Conservation (phyloP, 805 yeast species). For the Blastobotrys peoriensis region DNA sequence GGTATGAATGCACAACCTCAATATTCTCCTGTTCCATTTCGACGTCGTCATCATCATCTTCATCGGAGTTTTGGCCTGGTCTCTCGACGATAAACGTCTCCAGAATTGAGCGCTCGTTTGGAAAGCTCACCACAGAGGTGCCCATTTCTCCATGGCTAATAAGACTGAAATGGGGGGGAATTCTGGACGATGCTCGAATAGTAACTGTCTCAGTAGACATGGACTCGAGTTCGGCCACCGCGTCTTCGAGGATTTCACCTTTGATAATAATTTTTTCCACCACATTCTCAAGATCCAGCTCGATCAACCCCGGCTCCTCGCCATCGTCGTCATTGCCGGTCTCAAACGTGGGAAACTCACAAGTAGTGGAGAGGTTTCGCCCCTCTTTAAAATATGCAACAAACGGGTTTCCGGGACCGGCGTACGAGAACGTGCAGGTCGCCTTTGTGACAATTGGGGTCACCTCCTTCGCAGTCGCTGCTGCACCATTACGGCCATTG, state of each 20-base stretch:
- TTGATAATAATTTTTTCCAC: constrained; percentile 47
- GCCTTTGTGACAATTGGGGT: constrained; percentile 11
- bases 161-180: constrained; percentile 41
- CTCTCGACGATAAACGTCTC: constrained; percentile 45
- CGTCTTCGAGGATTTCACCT: constrained; percentile 48
- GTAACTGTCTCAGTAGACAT: constrained; percentile 45
- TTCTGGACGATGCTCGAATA: constrained; percentile 29
- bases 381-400: constrained; percentile 50
- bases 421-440: constrained; percentile 38
- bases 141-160: constrained; percentile 74
- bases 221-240: constrained; percentile 51
- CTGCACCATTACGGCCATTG: background rate
- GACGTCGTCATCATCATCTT: constrained; percentile 16
- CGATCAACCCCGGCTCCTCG: constrained; percentile 30
- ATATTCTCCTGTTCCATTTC: constrained; percentile 22
- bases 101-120: constrained; percentile 54
- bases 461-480: constrained; percentile 1
- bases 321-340: constrained; percentile 29
- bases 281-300: constrained; percentile 39
- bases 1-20: constrained; percentile 34
- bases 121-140: constrained; percentile 57
- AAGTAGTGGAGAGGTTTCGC: constrained; percentile 45
- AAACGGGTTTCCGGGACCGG: constrained; percentile 49
- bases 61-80: constrained; percentile 24
- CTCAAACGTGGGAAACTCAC: constrained; percentile 46